These are phyloP conservation scores for Diphasiastrum complanatum DNA, from an alignment of 83 land plant genomes.

Conservation along the genomic window DNA sequence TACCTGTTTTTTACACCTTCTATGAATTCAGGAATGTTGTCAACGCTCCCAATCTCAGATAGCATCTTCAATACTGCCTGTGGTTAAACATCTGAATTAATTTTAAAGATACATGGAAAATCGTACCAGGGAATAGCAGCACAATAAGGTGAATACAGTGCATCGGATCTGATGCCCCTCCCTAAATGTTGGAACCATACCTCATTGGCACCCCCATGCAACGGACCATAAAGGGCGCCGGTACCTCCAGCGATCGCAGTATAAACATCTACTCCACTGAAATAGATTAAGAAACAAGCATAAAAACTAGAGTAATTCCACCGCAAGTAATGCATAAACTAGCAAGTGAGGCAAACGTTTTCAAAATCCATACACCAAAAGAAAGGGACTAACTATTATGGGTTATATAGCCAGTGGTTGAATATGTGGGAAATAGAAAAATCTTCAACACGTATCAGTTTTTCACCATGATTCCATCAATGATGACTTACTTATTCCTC, in stretches of 20 bases:
- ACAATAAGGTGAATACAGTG: no score
- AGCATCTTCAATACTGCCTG: conserved; percentile 98
- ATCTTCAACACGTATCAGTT: no score
- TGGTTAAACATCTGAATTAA: neutral
- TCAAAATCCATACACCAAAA: no score
- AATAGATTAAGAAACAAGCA: conserved; percentile 6
- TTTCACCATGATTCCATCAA: no score
- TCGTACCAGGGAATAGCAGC: no score
- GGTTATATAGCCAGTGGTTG: no score
- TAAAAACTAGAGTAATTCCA: neutral
- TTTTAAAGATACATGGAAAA: neutral
- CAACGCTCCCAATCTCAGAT: conserved; percentile 80
- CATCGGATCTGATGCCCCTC: no score
- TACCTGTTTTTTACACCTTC: conserved; percentile 97
- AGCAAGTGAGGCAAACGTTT: no score
- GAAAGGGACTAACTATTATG: no score
- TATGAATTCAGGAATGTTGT: conserved; percentile 89
- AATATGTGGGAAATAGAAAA: no score
- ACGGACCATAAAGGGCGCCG: conserved; percentile 97
- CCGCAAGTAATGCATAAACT: neutral
- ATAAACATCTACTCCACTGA: conserved; percentile 98
- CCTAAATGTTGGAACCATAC: no score
- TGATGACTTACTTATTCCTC: no score
- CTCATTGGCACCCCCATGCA: conserved; percentile 99
- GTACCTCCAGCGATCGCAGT: conserved; percentile 98